phyloP scores from a whole-genome alignment of 192 early-diverging fungal genomes.

The Dimargaris xerosporica region DNA sequence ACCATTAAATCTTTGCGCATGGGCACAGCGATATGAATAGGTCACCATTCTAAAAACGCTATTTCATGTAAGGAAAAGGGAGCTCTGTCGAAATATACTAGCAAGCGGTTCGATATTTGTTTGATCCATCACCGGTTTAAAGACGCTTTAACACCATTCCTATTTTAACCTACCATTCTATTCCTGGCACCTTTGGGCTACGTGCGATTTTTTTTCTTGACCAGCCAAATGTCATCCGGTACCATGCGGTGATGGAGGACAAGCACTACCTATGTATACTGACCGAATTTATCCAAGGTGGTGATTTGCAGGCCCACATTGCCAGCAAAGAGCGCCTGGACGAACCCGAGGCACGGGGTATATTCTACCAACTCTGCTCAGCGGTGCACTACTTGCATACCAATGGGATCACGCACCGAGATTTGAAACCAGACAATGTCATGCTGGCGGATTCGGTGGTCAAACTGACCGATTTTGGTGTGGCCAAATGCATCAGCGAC shows the following conservation, averaged over 20 bases:
- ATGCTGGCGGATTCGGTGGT: constrained; percentile 18
- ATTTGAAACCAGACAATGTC: constrained; percentile 81
- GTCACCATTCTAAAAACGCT: too few relatives aligned
- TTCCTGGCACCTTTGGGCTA: too few relatives aligned
- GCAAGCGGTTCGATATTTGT: too few relatives aligned
- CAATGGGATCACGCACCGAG: constrained; percentile 79
- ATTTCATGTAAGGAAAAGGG: too few relatives aligned
- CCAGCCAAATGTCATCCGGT: constrained; percentile 20
- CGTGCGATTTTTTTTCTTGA: too few relatives aligned
- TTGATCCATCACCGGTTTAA: too few relatives aligned
- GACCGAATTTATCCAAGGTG: constrained; percentile 29
- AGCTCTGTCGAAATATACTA: too few relatives aligned
- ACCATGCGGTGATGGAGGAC: constrained; percentile 25
- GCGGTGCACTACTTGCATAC: constrained; percentile 64
- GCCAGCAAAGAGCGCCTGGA: constrained; percentile 21
- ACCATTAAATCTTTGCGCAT: too few relatives aligned
- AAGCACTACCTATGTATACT: constrained; percentile 29
- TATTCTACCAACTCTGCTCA: constrained; percentile 28
- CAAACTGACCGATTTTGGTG: constrained; percentile 54
- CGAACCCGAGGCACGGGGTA: constrained; percentile 21
- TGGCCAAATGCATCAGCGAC: constrained; percentile 29
- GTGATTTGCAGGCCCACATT: constrained; percentile 27
- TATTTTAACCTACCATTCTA: too few relatives aligned
- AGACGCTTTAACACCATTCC: too few relatives aligned
- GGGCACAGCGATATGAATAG: too few relatives aligned